A percentile compares a stretch with the other conserved stretches of the same genome.
Evolutionary conservation across 768 basidiomycete species (phyloP).

Genomic region (Pulveroboletus sp.): DNA sequence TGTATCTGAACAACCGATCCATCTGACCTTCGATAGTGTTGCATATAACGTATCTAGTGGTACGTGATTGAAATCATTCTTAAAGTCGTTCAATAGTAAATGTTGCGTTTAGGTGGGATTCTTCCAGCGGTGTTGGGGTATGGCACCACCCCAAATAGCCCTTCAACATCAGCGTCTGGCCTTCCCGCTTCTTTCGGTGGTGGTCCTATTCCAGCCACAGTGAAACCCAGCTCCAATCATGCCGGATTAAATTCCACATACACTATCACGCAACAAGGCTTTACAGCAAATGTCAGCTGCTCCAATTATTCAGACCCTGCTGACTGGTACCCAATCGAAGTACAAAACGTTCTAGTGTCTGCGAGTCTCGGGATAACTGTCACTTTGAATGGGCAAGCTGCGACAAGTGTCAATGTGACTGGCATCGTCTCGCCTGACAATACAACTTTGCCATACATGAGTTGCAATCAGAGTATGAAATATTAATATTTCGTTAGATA

Average conservation of each 20-base stretch:
- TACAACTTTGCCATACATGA: background rate
- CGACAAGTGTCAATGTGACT: background rate
- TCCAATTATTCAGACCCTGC: background rate
- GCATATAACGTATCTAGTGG: background rate
- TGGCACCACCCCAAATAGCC: background rate
- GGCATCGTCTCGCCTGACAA: background rate
- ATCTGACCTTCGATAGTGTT: background rate
- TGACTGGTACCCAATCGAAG: background rate
- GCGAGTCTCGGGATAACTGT: background rate
- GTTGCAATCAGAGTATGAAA: background rate
- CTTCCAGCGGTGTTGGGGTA: background rate
- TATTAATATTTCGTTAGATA: background rate
- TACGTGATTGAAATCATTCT: background rate
- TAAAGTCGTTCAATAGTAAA: background rate
- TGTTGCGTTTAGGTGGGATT: background rate
- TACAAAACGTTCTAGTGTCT: background rate
- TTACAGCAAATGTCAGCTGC: background rate
- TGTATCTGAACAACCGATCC: background rate
- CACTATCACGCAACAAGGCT: background rate
- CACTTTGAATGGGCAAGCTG: background rate
- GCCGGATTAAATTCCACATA: background rate
- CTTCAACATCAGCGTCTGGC: background rate
- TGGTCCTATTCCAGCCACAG: background rate
- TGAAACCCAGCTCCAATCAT: background rate
- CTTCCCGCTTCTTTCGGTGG: background rate